Percentiles rank a stretch among this genome's conserved stretches.
Evolutionary conservation across 2,329 filamentous ascomycete species (phyloP).

Genomic region (Aspergillus spinulosporus): DNA sequence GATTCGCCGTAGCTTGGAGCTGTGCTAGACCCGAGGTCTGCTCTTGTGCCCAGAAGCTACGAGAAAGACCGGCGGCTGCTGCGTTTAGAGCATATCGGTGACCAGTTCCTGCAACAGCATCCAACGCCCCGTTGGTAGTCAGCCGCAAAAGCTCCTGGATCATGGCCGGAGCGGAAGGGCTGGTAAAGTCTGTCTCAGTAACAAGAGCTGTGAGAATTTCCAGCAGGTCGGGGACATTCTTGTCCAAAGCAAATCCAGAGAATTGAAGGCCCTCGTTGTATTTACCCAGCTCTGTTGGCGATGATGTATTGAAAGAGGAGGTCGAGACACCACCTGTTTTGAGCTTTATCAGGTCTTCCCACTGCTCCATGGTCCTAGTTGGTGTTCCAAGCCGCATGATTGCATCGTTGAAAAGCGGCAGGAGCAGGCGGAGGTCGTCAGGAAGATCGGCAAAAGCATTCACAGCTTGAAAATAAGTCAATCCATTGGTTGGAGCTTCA

Average conservation of each 20-base stretch:
- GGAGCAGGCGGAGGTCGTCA: conserved; percentile 76
- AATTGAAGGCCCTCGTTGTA: conserved; percentile 81
- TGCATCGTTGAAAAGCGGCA: conserved; percentile 87
- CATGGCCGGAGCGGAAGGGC: conserved; percentile 74
- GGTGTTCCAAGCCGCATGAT: conserved; percentile 92
- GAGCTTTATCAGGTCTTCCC: conserved; percentile 93
- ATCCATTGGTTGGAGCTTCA: conserved; percentile 87
- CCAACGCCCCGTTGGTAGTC: conserved; percentile 84
- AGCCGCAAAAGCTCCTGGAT: conserved; percentile 85
- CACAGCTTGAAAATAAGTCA: conserved; percentile 93
- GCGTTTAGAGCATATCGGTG: conserved; percentile 83
- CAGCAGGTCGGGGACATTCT: conserved; percentile 89
- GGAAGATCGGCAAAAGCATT: conserved; percentile 77
- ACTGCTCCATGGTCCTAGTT: conserved; percentile 84
- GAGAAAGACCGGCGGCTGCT: conserved; percentile 76
- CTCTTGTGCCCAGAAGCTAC: conserved; percentile 71
- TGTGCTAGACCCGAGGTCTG: conserved; percentile 90
- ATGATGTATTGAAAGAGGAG: conserved; percentile 78
- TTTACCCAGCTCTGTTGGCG: conserved; percentile 67
- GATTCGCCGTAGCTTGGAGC: conserved; percentile 75
- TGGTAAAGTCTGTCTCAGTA: conserved; percentile 85
- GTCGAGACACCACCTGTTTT: conserved; percentile 90
- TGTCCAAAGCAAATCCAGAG: conserved; percentile 82
- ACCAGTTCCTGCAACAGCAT: conserved; percentile 85
- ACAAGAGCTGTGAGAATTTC: conserved; percentile 78